Evolutionary conservation across 257 asterid species (phyloP).

Genomic region (Echium plantagineum): DNA sequence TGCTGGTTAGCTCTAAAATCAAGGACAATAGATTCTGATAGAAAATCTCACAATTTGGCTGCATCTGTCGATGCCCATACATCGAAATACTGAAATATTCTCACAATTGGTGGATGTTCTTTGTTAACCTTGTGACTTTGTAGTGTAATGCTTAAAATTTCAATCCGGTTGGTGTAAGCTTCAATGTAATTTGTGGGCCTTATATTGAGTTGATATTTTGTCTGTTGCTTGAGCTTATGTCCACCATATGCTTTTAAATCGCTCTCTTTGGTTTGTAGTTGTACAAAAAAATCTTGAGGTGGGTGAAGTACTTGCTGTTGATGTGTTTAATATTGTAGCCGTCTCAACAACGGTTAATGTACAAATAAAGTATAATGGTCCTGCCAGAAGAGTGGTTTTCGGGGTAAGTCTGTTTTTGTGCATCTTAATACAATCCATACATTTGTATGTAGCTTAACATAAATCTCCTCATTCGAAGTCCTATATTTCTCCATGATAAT

Average conservation of each 20-base stretch:
- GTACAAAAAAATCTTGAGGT: slow-evolving; percentile 97
- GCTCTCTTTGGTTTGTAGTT: slow-evolving; percentile 24
- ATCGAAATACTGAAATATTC: no score
- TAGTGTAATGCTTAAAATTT: no score
- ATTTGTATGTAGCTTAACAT: no score
- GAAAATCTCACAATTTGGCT: not conserved
- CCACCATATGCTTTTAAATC: not conserved
- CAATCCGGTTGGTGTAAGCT: no score
- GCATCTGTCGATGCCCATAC: not conserved
- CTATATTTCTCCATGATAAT: no score
- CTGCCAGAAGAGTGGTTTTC: slow-evolving; percentile 81
- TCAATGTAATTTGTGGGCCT: no score
- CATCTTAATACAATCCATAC: no score
- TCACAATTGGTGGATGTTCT: no score
- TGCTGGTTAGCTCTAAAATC: not conserved
- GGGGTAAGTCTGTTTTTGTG: slow-evolving; percentile 54
- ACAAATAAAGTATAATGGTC: slow-evolving; percentile 85
- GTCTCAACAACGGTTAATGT: slow-evolving; percentile 77
- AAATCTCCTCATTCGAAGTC: no score
- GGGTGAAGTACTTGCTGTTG: slow-evolving; percentile 85
- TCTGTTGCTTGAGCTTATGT: no score
- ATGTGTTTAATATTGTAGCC: slow-evolving; percentile 82
- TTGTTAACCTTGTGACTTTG: no score
- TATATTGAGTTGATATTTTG: no score
- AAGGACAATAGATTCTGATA: not conserved